Conservation (phyloP, 2,329 filamentous ascomycete species). For the Colletotrichum cordylinicola region DNA sequence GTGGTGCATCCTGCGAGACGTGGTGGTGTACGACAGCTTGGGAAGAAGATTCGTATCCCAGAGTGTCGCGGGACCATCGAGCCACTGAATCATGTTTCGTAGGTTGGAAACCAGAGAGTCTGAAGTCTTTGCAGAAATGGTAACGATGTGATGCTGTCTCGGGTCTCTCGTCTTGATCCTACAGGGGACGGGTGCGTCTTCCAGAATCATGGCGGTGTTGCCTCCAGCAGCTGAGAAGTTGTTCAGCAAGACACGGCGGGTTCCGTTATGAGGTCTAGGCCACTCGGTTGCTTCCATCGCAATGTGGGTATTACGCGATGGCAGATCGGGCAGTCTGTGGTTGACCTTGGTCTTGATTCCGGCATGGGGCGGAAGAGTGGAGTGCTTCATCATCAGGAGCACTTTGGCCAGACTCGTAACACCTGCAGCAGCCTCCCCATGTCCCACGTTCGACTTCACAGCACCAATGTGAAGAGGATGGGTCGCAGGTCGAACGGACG, state of each 20-base stretch:
- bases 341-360: slow-evolving; percentile 72
- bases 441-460: slow-evolving; percentile 24
- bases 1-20: slow-evolving; percentile 66
- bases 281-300: slow-evolving; percentile 55
- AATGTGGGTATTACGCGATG: slow-evolving; percentile 62
- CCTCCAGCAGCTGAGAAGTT: slow-evolving; percentile 76
- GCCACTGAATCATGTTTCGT: slow-evolving; percentile 43
- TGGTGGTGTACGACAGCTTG: slow-evolving; percentile 63
- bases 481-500: background rate
- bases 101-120: background rate
- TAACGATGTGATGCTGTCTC: slow-evolving; percentile 59
- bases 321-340: slow-evolving; percentile 63
- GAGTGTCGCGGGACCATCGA: slow-evolving; percentile 39
- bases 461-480: slow-evolving; percentile 28
- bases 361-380: slow-evolving; percentile 46
- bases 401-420: slow-evolving; percentile 20
- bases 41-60: background rate
- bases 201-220: slow-evolving; percentile 68
- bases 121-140: slow-evolving; percentile 58
- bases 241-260: slow-evolving; percentile 61
- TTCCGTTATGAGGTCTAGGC: slow-evolving; percentile 48
- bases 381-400: slow-evolving; percentile 14
- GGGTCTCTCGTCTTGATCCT: slow-evolving; percentile 52
- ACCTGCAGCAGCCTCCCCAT: slow-evolving; percentile 17
- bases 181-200: slow-evolving; percentile 59